These are phyloP conservation scores for Anthoceros angustus DNA, from an alignment of 225 moss, liverwort and hornwort species.

Conservation along the genomic window DNA sequence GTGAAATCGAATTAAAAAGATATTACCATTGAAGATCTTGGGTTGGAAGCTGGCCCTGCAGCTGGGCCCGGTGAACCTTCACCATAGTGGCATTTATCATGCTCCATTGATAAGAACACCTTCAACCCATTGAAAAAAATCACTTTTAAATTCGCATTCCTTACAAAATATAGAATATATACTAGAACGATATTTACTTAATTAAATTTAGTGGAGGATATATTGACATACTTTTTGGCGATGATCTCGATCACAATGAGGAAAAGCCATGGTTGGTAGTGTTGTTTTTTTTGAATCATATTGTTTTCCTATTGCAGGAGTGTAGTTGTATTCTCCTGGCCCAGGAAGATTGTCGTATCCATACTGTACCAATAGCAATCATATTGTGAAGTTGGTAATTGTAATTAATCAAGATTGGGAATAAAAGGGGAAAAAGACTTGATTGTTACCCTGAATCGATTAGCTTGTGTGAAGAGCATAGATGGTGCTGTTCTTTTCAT, in stretches of 20 bases:
- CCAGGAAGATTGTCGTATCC: conserved; percentile 57
- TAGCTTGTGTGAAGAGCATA: conserved; percentile 52
- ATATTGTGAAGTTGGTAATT: not conserved
- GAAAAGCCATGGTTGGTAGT: conserved; percentile 53
- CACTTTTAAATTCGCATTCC: no score
- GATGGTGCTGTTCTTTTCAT: conserved; percentile 57
- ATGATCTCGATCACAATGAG: conserved; percentile 45
- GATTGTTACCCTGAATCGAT: not conserved
- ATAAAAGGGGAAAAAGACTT: no score
- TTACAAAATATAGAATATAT: no score
- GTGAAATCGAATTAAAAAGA: not conserved
- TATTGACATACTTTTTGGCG: conserved; percentile 49
- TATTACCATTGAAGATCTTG: not conserved
- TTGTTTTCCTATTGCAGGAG: conserved; percentile 83
- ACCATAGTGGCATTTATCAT: conserved; percentile 33
- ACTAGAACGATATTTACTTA: no score
- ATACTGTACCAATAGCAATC: conserved; percentile 11
- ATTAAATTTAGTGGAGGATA: not conserved
- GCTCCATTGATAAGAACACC: conserved; percentile 34
- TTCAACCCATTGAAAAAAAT: conserved; percentile 6
- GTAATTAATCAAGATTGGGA: not conserved
- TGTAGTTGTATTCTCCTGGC: conserved; percentile 68
- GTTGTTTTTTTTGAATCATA: conserved; percentile 64
- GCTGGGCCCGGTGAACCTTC: conserved; percentile 28
- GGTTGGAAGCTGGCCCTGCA: not conserved